Conservation (phyloP, 495 filamentous ascomycete species). For the Xylaria curta region DNA sequence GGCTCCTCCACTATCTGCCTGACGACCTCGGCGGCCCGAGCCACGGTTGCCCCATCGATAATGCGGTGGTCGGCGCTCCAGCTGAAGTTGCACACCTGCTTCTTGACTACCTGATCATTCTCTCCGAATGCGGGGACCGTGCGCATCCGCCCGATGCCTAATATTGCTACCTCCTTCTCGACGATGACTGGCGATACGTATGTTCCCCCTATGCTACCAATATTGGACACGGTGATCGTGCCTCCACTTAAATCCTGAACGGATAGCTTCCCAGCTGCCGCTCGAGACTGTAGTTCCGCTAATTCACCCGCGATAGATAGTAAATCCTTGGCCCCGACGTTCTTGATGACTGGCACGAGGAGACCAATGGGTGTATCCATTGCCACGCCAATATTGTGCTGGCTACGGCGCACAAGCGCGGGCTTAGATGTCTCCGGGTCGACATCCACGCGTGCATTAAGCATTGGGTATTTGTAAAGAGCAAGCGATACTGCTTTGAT, state of each 20-base stretch:
- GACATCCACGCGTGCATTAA: slow-evolving; percentile 83
- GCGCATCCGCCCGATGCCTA: slow-evolving; percentile 84
- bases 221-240: slow-evolving; percentile 95
- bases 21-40: slow-evolving; percentile 82
- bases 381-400: slow-evolving; percentile 95
- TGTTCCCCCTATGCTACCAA: slow-evolving; percentile 94
- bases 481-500: slow-evolving; percentile 92
- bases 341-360: slow-evolving; percentile 92
- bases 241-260: slow-evolving; percentile 80
- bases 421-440: slow-evolving; percentile 59
- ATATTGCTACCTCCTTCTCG: slow-evolving; percentile 85
- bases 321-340: slow-evolving; percentile 77
- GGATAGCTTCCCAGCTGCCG: slow-evolving; percentile 73
- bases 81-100: slow-evolving; percentile 81
- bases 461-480: slow-evolving; percentile 77
- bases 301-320: slow-evolving; percentile 79
- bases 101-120: slow-evolving; percentile 62
- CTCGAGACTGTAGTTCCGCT: slow-evolving; percentile 71
- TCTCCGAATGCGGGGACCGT: slow-evolving; percentile 74
- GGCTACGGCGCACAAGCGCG: slow-evolving; percentile 72
- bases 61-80: slow-evolving; percentile 98
- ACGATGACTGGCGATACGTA: slow-evolving; percentile 93
- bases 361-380: slow-evolving; percentile 93
- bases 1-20: slow-evolving; percentile 79
- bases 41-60: slow-evolving; percentile 93